Evolutionary conservation across 768 basidiomycete species (phyloP).

Genomic region (Fomitopsis pulvina): DNA sequence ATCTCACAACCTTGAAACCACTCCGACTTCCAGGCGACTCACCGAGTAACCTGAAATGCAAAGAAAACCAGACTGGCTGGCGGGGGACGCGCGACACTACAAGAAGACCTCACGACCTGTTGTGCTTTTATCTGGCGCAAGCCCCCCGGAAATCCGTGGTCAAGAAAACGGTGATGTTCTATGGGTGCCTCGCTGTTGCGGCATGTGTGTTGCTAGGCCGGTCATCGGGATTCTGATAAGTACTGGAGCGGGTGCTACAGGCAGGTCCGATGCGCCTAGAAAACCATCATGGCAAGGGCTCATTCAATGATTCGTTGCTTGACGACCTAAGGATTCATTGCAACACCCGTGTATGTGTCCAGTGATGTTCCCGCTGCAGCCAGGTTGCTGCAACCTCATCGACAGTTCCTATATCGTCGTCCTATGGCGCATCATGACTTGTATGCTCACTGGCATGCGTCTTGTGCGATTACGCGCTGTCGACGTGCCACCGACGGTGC

Average conservation of each 20-base stretch:
- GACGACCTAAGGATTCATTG: not conserved
- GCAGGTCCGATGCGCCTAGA: too few species aligned
- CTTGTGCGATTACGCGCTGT: too few species aligned
- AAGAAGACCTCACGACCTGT: not conserved
- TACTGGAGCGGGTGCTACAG: too few species aligned
- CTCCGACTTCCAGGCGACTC: not conserved
- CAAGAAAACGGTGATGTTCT: not conserved
- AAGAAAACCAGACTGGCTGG: constrained; percentile 4
- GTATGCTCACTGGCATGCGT: too few species aligned
- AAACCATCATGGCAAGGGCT: too few species aligned
- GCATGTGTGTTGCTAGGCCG: not conserved
- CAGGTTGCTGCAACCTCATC: too few species aligned
- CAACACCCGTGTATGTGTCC: too few species aligned
- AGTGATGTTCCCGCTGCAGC: too few species aligned
- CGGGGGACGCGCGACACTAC: not conserved
- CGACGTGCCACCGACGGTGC: too few species aligned
- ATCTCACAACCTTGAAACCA: not conserved
- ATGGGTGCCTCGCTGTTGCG: not conserved
- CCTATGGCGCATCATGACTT: too few species aligned
- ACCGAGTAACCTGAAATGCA: constrained; percentile 4
- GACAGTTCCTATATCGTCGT: too few species aligned
- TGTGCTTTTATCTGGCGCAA: not conserved
- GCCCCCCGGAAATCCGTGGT: not conserved
- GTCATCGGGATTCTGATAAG: too few species aligned
- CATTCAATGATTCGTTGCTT: not conserved